A percentile compares a stretch with the other conserved stretches of the same genome.
These are phyloP conservation scores for Ascochyta pisi DNA, from an alignment of 2,329 filamentous ascomycete species.

Conservation along the genomic window DNA sequence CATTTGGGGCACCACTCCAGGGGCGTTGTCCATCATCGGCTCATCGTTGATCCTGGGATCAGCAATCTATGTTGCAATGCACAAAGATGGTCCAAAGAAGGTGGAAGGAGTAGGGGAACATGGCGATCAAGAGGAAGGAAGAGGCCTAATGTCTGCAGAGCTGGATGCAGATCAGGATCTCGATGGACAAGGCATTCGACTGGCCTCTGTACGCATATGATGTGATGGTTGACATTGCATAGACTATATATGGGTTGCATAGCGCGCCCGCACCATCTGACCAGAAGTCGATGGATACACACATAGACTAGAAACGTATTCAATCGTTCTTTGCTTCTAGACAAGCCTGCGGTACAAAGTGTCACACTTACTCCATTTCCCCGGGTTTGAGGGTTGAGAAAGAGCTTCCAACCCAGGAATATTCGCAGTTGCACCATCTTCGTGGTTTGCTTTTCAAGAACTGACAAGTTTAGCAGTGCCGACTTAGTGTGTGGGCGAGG, in stretches of 20 bases:
- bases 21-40: conserved; percentile 64
- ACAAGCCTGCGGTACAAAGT: too few relatives aligned
- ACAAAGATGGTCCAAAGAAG: conserved; percentile 51
- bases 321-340: too few relatives aligned
- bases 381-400: too few relatives aligned
- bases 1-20: conserved; percentile 67
- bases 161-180: conserved; percentile 22
- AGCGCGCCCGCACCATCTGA: too few relatives aligned
- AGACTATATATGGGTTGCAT: not conserved
- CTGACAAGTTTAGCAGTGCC: too few relatives aligned
- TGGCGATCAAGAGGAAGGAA: conserved; percentile 42
- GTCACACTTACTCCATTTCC: too few relatives aligned
- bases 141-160: conserved; percentile 37
- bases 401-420: too few relatives aligned
- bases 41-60: conserved; percentile 69
- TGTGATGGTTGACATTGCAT: not conserved
- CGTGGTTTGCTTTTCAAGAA: too few relatives aligned
- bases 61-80: conserved; percentile 69
- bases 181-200: conserved; percentile 6
- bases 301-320: too few relatives aligned
- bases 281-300: not conserved
- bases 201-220: conserved; percentile 4
- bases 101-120: conserved; percentile 18
- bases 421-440: too few relatives aligned
- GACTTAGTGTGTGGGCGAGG: too few relatives aligned